Base-by-base conservation (phyloP, 495 filamentous ascomycete species). In the Letharia columbiana region DNA sequence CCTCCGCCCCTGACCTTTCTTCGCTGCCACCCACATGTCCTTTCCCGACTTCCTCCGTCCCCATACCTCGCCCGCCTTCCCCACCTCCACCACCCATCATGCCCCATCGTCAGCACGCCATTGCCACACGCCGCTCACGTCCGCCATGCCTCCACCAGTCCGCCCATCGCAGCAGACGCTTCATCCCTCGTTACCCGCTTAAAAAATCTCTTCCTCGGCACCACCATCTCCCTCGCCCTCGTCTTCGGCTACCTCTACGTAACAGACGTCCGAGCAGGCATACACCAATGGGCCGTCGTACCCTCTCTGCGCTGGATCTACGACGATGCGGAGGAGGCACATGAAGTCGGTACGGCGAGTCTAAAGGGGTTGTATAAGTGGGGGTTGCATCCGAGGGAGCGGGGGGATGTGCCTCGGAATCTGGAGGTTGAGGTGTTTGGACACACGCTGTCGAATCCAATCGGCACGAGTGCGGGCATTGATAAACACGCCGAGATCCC, bases 401-500 rank as follows among this genome's bases (percentile, higher is more conserved):
- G 94, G 20, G 82, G 82, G 1, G 82, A 87, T 67, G 72, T 71
- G 7, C 77, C 79, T 68, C 80, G 81, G 15, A 79, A 78, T 64
- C 70, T 87, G 50, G 72, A 75, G 68, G 81, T 85, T 42, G 66
- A 84, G 75, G 84, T 98, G 28, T 98, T 96, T 73, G 92, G 90
- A 20, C 83, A 89, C 62, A 82, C 76, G 15, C 80, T 98, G 40
- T 78, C 81, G 64, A 96, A 96, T 74, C 94, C 94, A 0, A 86
- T 98, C 66, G 95, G 86, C 58, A 96, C 91, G 59, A 95, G 92
- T 10, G 95, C 90, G 12, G 94, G 94, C 44, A 83, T 98, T 20
- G 94, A 98, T 79, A 98, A 98, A 77, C 83, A 95, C 73, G 95
- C 86, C 52, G 89, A 95, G 23, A 87, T 96, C 62, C 89, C 91